Evolutionary conservation across 2,329 filamentous ascomycete species (phyloP), one percentile per base, ranked within the genome.

Genomic region (Chaetomiaceae sp.): DNA sequence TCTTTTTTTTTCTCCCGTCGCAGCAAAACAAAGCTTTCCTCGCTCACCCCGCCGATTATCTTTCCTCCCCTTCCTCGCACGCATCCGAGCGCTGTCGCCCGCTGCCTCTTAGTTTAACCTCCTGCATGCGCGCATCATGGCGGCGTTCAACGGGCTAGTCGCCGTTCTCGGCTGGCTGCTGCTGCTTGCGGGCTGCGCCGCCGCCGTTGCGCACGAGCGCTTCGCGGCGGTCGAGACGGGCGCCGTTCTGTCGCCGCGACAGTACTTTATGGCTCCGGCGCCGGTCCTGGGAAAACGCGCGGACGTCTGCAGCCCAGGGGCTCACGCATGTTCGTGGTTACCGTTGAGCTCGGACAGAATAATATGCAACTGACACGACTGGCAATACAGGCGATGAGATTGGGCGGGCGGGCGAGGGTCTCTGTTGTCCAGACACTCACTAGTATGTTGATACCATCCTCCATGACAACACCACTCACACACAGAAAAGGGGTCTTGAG

Each of bases 221-320:
- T 60, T 59, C 27, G 51, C 30, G 2, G 56, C 55, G 7, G 44
- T 60, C 17, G 58, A 59, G 44, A 60, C 59, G 10, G 55, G 50
- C 41, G 48, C 37, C 2, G n/a, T 47, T 10, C 27, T 61, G 43
- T 58, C 55, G 14, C 58, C 59, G 10, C 56, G 56, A 21, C 34
- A 52, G 31, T 61, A 58, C 44, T 40, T 34, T 8, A 43, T 46
- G 19, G 50, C 39, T 4, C 55, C 58, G 16, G 49, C 55, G 16
- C 35, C 37, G 12, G 47, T 51, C 17, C 51, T 60, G 6, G 20
- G 8, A 19, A 60, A 54, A 23, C 58, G 58, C 14, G 48, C 58
- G 43, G 38, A 16, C 4, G 39, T 21, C 7, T 61, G 58, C 34
- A 12, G 30, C 4, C 5, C 48, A 8, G 48, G 44, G 14, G 21